Base-by-base conservation (phyloP, 805 yeast genomes). In the Yueomyces sinensis region DNA sequence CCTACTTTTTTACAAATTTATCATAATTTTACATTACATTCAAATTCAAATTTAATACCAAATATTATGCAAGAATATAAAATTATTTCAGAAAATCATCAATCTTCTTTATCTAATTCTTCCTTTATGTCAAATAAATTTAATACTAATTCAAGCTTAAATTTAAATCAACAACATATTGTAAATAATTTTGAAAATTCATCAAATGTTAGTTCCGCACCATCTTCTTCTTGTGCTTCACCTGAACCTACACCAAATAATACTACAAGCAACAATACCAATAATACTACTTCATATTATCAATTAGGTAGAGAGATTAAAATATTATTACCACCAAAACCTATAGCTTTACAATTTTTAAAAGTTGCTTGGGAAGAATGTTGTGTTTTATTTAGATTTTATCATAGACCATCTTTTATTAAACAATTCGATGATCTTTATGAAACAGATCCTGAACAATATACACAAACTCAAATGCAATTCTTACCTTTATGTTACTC, bases 341-440 rank as follows among this genome's bases (percentile, higher is more conserved):
- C 74, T 17, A 70, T 72, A 17, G 89, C 95, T 0, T 57, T 82
- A 27, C 72, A 74, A 45, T 66, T 86, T 46, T 74, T 86, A 20
- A 74, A 73, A 46, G 72, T 75, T 32, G 82, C 89, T 3, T 86
- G 95, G 93, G 74, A 76, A 46, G 78, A 80, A 45, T 86, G 94
- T 2, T 83, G 94, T 58, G 70, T 91, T 9, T 60, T 87, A 34
- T 79, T 84, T 49, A 63, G 94, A 36, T 84, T 86, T 51, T 82
- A 82, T 54, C 95, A 86, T 50, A 65, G 95, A 24, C 94, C 94
- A 1, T 72, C 86, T 2, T 75, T 84, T 43, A 66, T 81, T 34
- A 72, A 72, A 42, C 86, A 82, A 46, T 65, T 86, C 27, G 84
- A 82, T 44, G 69, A 75, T 37, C 60, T 84, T 18, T 84, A 84